These are phyloP conservation scores for Cryptococcus sp. DNA, from an alignment of 1,284 basidiomycete species.

Conservation along the genomic window DNA sequence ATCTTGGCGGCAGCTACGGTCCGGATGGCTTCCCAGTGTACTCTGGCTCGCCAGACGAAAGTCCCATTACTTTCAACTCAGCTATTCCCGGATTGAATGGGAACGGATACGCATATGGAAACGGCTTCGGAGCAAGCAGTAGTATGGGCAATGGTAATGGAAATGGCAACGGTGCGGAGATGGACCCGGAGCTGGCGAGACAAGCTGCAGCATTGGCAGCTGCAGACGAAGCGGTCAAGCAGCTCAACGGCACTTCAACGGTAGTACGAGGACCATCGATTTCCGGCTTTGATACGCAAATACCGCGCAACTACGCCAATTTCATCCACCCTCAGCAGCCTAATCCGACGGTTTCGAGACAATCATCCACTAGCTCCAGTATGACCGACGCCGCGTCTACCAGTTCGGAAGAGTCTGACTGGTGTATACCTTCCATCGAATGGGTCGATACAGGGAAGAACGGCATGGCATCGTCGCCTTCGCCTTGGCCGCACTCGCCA, in stretches of 20 bases:
- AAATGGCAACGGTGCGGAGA: constrained; percentile 13
- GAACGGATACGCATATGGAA: constrained; percentile 4
- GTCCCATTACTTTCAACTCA: constrained; percentile 7
- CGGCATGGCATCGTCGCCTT: constrained; percentile 9
- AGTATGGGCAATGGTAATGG: constrained; percentile 20
- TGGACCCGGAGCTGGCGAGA: constrained; percentile 19
- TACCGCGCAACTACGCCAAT: constrained; percentile 27
- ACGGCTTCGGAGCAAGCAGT: constrained; percentile 6
- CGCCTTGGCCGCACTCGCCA: constrained; percentile 13
- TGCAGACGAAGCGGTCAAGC: constrained; percentile 48
- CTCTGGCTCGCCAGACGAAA: constrained; percentile 17
- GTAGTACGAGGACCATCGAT: constrained; percentile 36
- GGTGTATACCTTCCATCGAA: constrained; percentile 45
- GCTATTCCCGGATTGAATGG: constrained; percentile 3
- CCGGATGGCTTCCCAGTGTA: constrained; percentile 45
- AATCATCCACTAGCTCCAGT: constrained; percentile 34
- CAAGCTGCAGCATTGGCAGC: constrained; percentile 35
- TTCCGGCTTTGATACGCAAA: constrained; percentile 5
- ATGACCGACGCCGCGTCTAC: constrained; percentile 41
- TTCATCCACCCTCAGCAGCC: constrained; percentile 24
- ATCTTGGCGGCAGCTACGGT: constrained; percentile 47
- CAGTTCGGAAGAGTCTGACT: constrained; percentile 48
- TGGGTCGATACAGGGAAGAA: constrained; percentile 35
- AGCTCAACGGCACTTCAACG: constrained; percentile 45
- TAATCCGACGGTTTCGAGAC: constrained; percentile 22